A percentile compares a stretch with the other conserved stretches of the same genome.
These are phyloP conservation scores for Simplicillium sp. DNA, from an alignment of 2,329 filamentous ascomycete genomes.

Conservation along the genomic window DNA sequence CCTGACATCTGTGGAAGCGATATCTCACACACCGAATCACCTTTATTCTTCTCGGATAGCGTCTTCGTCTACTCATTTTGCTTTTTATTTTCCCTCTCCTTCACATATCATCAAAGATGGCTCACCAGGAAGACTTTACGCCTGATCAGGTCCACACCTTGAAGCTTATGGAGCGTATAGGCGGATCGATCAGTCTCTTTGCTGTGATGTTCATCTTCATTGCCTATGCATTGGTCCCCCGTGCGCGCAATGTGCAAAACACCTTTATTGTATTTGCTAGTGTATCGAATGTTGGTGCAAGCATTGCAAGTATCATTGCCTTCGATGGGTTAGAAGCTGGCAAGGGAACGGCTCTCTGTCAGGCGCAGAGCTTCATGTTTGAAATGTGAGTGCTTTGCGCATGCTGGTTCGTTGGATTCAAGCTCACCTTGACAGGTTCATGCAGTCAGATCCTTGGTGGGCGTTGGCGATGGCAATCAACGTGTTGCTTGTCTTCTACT, in stretches of 20 bases:
- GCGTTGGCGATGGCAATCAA: conserved; percentile 77
- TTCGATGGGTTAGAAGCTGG: conserved; percentile 51
- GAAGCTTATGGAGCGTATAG: conserved; percentile 40
- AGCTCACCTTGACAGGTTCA: conserved; percentile 45
- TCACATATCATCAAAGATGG: not conserved
- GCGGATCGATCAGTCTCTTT: conserved; percentile 42
- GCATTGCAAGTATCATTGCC: conserved; percentile 61
- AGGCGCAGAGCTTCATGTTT: conserved; percentile 50
- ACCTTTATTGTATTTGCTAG: conserved; percentile 54
- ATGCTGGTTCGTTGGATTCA: no score
- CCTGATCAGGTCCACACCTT: conserved; percentile 28
- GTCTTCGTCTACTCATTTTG: no score
- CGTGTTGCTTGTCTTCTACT: conserved; percentile 62
- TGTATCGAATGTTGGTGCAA: conserved; percentile 48
- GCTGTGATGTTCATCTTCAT: conserved; percentile 42
- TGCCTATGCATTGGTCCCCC: conserved; percentile 39
- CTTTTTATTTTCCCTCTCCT: not conserved
- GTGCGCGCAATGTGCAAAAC: conserved; percentile 48
- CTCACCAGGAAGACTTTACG: conserved; percentile 17
- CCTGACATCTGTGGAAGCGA: no score
- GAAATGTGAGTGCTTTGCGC: conserved; percentile 53
- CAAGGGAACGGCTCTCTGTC: conserved; percentile 47
- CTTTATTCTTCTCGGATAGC: no score
- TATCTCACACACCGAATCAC: no score
- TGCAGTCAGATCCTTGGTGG: conserved; percentile 69